phyloP scores from a whole-genome alignment of 129 eudicot genomes.

The Artemisia tridentata region DNA sequence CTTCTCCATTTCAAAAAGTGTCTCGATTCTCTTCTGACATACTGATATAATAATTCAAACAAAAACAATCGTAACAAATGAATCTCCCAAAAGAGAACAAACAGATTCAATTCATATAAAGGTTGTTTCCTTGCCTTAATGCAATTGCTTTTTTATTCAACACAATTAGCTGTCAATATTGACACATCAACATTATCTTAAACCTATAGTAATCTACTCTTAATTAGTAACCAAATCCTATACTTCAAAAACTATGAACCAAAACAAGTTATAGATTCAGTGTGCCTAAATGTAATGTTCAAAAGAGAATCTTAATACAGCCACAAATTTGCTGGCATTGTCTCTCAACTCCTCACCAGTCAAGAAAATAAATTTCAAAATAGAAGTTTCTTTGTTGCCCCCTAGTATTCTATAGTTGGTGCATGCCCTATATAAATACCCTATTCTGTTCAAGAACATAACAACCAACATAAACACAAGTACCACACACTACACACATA shows the following conservation, averaged over 20 bases:
- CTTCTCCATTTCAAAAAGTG: slow-evolving; percentile 10
- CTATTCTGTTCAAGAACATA: slow-evolving; percentile 9
- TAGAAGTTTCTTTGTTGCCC: slow-evolving; percentile 26
- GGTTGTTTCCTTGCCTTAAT: slow-evolving; percentile 17
- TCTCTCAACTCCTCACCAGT: slow-evolving; percentile 22
- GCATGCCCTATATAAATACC: slow-evolving; percentile 26
- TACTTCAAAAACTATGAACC: slow-evolving; percentile 18
- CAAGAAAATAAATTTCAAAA: slow-evolving; percentile 8
- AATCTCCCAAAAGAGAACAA: not conserved
- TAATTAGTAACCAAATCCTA: slow-evolving; percentile 9
- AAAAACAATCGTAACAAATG: not conserved
- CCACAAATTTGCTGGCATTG: slow-evolving; percentile 33
- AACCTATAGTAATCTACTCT: slow-evolving; percentile 11
- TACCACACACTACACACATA: not conserved
- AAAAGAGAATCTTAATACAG: slow-evolving; percentile 18
- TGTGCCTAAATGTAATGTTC: slow-evolving; percentile 11
- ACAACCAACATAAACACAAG: not conserved
- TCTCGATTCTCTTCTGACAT: not conserved
- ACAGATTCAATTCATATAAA: slow-evolving; percentile 18
- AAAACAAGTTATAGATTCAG: slow-evolving; percentile 21
- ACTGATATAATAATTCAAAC: not conserved
- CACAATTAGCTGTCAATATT: slow-evolving; percentile 28
- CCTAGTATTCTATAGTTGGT: slow-evolving; percentile 7
- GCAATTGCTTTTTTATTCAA: not conserved
- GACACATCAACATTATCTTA: slow-evolving; percentile 17